Conservation (phyloP, 208 protist species). For the Wallacemonas sp. region DNA sequence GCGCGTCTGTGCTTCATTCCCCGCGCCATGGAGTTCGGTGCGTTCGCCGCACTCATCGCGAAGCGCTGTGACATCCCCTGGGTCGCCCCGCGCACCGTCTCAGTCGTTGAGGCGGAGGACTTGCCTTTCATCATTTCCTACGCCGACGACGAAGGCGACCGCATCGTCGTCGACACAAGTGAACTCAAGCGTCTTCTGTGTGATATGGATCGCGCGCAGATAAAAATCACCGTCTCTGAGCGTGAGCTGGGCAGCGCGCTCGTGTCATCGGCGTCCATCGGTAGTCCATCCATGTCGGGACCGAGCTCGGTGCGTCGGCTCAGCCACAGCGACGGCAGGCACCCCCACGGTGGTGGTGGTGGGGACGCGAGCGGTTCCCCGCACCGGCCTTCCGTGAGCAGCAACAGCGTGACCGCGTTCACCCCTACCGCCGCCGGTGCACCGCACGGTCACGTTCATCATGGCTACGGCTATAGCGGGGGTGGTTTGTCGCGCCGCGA, state of each 20-base stretch:
- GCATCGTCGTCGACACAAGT: slow-evolving; percentile 3
- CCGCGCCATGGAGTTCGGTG: slow-evolving; percentile 1
- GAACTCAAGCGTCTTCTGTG: slow-evolving; percentile 10
- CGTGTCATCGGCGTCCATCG: neutral
- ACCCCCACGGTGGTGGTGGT: neutral
- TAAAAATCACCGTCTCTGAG: slow-evolving; percentile 10
- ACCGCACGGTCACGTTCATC: neutral
- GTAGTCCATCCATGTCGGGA: neutral
- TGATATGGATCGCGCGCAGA: slow-evolving; percentile 14
- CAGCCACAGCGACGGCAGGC: slow-evolving; percentile 6
- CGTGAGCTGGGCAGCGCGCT: neutral
- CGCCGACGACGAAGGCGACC: slow-evolving; percentile 7
- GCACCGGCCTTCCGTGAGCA: slow-evolving; percentile 2
- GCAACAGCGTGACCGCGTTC: neutral
- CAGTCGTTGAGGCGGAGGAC: neutral
- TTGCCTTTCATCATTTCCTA: slow-evolving; percentile 5
- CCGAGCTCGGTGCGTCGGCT: neutral
- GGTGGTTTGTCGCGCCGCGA: neutral
- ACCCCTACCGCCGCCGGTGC: neutral
- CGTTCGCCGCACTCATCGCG: neutral
- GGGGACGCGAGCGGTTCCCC: neutral
- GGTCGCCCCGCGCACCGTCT: neutral
- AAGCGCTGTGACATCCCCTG: neutral
- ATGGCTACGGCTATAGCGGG: too few species aligned
- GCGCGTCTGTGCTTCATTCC: slow-evolving; percentile 6